Percentiles rank a stretch among this genome's conserved stretches.
phyloP scores from a whole-genome alignment of 345 rosid genomes.

The Populus davidiana region DNA sequence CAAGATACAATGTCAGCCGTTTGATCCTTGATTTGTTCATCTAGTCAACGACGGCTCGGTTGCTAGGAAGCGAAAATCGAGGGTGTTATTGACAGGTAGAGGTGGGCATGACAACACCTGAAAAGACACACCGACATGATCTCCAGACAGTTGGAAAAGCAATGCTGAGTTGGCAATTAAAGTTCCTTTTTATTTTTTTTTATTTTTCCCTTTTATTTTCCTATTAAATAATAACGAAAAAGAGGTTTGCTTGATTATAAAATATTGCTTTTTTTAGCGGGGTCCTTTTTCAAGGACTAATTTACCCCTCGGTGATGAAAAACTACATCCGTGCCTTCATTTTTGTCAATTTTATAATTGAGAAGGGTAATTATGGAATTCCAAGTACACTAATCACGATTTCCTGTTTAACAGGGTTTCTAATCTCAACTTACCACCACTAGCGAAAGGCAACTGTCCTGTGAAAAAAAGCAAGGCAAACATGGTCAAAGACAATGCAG shows the following conservation, averaged over 20 bases:
- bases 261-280: neutral
- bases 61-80: neutral
- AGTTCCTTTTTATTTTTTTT: neutral
- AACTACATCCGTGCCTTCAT: neutral
- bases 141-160: constrained; percentile 22
- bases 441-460: no score
- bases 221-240: no score
- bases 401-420: neutral
- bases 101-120: constrained; percentile 20
- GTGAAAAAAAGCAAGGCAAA: no score
- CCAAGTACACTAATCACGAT: neutral
- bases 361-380: neutral
- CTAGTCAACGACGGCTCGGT: constrained; percentile 4
- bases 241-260: neutral
- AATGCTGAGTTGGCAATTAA: constrained; percentile 26
- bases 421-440: neutral
- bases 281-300: constrained; percentile 1
- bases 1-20: neutral
- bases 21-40: neutral
- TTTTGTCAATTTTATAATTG: no score
- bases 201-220: neutral
- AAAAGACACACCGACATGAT: constrained; percentile 27
- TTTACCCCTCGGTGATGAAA: neutral
- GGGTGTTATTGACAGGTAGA: constrained; percentile 18
- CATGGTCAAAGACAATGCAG: neutral